Conservation (phyloP, 140 eudicot genomes). For the Cichorium intybus region DNA sequence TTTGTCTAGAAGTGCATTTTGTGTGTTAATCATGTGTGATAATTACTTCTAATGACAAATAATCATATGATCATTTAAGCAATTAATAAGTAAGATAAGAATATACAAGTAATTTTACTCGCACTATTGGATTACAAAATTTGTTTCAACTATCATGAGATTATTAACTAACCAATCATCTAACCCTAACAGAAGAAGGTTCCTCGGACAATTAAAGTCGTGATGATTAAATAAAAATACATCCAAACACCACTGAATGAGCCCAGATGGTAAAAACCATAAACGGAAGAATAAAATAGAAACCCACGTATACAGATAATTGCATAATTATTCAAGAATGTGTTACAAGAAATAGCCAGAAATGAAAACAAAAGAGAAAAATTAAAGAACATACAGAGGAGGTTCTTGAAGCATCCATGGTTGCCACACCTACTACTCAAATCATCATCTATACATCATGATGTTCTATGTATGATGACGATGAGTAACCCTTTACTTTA, state of each 20-base stretch:
- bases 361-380: background rate
- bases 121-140: background rate
- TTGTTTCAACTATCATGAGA: background rate
- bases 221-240: too few species aligned
- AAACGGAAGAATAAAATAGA: background rate
- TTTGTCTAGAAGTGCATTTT: background rate
- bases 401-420: slow-evolving; percentile 30
- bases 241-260: background rate
- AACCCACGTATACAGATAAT: slow-evolving; percentile 12
- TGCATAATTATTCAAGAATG: background rate
- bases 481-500: slow-evolving; percentile 24
- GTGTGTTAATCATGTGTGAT: background rate
- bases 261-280: slow-evolving; percentile 4
- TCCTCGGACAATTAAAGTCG: background rate
- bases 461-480: slow-evolving; percentile 12
- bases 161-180: background rate
- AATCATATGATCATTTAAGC: background rate
- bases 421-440: slow-evolving; percentile 15
- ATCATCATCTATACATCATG: slow-evolving; percentile 11
- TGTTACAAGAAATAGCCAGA: background rate
- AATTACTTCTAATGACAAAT: background rate
- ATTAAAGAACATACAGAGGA: slow-evolving; percentile 18
- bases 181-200: background rate
- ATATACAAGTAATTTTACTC: background rate
- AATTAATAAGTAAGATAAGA: background rate